Evolutionary conservation across 805 yeast genomes (phyloP).

Genomic region (Priceomyces melissophilus): DNA sequence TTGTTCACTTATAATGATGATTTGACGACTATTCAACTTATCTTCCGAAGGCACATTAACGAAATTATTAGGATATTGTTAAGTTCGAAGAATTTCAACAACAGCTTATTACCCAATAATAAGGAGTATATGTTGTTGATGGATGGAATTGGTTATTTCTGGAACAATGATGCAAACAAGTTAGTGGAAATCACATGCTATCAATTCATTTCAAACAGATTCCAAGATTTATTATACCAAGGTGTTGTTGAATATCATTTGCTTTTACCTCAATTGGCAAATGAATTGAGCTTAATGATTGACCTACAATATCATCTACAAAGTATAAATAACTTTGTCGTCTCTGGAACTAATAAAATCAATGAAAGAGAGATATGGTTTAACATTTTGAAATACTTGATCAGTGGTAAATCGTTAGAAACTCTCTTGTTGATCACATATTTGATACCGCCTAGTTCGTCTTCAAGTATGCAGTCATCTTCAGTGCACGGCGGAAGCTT

Average conservation of each 20-base stretch:
- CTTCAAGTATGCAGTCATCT: slow-evolving; percentile 35
- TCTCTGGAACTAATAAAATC: slow-evolving; percentile 20
- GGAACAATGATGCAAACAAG: slow-evolving; percentile 41
- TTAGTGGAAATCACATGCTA: slow-evolving; percentile 40
- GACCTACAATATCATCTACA: slow-evolving; percentile 43
- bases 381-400: slow-evolving; percentile 38
- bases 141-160: slow-evolving; percentile 43
- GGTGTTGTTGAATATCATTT: slow-evolving; percentile 32
- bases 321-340: slow-evolving; percentile 23
- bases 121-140: slow-evolving; percentile 24
- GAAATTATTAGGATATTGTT: slow-evolving; percentile 38
- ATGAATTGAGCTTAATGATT: slow-evolving; percentile 40
- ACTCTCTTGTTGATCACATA: slow-evolving; percentile 37
- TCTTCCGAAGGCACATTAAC: slow-evolving; percentile 43
- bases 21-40: slow-evolving; percentile 41
- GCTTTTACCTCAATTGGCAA: slow-evolving; percentile 31
- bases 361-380: slow-evolving; percentile 41
- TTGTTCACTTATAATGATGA: slow-evolving; percentile 46
- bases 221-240: slow-evolving; percentile 30
- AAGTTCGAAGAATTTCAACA: slow-evolving; percentile 35
- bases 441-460: slow-evolving; percentile 38
- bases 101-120: slow-evolving; percentile 12
- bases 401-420: slow-evolving; percentile 40
- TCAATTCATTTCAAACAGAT: slow-evolving; percentile 33
- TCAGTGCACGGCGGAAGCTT: slow-evolving; percentile 37